Base-by-base conservation (phyloP, 768 basidiomycete species). In the Leccinum rimulosum region DNA sequence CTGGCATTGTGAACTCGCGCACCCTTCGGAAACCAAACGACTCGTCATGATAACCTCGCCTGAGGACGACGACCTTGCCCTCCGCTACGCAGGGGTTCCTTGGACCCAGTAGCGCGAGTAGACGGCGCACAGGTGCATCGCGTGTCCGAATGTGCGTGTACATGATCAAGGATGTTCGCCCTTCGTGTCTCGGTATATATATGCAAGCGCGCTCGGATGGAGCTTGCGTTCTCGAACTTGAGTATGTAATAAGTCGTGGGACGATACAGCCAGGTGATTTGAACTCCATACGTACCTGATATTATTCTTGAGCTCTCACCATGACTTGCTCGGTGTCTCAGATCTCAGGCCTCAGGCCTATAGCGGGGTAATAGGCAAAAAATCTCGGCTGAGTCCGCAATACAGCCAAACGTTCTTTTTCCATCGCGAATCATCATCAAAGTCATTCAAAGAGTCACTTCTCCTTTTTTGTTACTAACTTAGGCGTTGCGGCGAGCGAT, bases 11-110 rank as follows among this genome's bases (percentile, higher is more conserved):
- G 65, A 87, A 88, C 66, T 79, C 76, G 56, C 82, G 80, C 1
- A 82, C 79, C 69, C 86, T 84, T 38, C 90, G 79, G 66, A 86
- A 91, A 1, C 90, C 90, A 68, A 88, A 92, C 2, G 88, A 91
- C 61, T 88, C 84, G 72, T 92, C 90, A 61, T 91, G 89, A 74
- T 92, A 92, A 22, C 48, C 49, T 48, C 77, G 74, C 51, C 55
- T 64, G 60, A 72, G 58, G 14, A 63, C 55, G 53, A 73, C 50
- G 17, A 68, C 65, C 19, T 30, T 73, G 54, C 59, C 61, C 3
- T 52, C 49, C 14, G 12, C 58, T 14, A 22, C 31, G 15, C 57
- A 8, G 7, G 40, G 15, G 17, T 25, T 54, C 40, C 43, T 25
- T 10, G 52, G 15, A 12, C 61, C 40, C 1, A 61, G 38, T 54